phyloP scores from a whole-genome alignment of 1,284 basidiomycete species.

The Phenoliferia sp. region DNA sequence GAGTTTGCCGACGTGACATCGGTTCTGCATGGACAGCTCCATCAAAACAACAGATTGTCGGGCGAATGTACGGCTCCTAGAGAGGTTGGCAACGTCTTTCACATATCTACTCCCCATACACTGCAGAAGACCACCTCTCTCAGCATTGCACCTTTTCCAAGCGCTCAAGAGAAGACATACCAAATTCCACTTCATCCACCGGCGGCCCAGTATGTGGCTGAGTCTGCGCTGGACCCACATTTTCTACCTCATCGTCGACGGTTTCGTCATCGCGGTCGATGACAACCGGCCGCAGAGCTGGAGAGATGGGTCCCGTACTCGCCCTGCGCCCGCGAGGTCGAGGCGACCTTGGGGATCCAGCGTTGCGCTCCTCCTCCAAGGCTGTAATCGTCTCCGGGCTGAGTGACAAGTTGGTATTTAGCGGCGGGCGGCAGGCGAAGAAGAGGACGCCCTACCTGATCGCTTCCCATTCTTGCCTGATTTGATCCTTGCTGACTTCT shows the following conservation, averaged over 20 bases:
- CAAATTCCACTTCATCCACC: conserved; percentile 32
- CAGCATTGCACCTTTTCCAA: neutral
- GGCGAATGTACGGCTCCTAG: too few species aligned
- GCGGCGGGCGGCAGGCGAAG: too few species aligned
- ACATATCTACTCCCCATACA: neutral
- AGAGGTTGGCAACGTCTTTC: too few species aligned
- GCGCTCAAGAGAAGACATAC: neutral
- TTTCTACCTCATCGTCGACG: neutral
- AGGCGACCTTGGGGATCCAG: conserved; percentile 15
- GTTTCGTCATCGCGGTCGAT: conserved; percentile 31
- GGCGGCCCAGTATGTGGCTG: conserved; percentile 25
- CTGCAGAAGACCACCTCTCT: neutral
- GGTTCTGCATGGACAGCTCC: too few species aligned
- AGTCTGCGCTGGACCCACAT: conserved; percentile 24
- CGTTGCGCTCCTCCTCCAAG: conserved; percentile 30
- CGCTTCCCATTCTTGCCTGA: conserved; percentile 29
- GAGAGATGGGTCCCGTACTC: conserved; percentile 29
- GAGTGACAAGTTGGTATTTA: too few species aligned
- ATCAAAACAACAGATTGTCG: too few species aligned
- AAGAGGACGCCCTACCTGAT: too few species aligned
- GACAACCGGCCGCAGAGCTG: conserved; percentile 30
- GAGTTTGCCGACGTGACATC: too few species aligned
- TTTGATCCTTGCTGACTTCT: conserved; percentile 12
- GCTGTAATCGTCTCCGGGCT: conserved; percentile 33
- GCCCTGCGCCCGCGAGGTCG: conserved; percentile 22